These are phyloP conservation scores for Colletotrichum tabaci DNA, from an alignment of 2,329 filamentous ascomycete genomes.

Conservation along the genomic window DNA sequence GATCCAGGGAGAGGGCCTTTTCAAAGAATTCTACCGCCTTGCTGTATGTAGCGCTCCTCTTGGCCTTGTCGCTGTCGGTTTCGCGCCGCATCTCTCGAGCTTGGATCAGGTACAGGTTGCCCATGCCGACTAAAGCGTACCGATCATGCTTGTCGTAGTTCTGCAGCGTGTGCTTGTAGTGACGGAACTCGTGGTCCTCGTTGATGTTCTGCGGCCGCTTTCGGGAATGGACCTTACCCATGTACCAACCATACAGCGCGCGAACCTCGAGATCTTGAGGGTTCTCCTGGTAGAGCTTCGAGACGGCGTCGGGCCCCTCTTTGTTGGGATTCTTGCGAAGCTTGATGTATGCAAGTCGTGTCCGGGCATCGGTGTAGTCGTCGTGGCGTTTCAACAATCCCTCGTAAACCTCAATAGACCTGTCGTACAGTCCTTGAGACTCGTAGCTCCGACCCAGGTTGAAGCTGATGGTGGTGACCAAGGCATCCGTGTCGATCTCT, in stretches of 20 bases:
- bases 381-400: slow-evolving; percentile 86
- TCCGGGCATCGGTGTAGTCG: slow-evolving; percentile 93
- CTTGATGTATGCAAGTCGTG: slow-evolving; percentile 91
- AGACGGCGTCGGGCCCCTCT: slow-evolving; percentile 88
- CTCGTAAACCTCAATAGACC: slow-evolving; percentile 91
- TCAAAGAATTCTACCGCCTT: slow-evolving; percentile 99
- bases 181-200: slow-evolving; percentile 92
- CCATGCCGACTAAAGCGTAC: slow-evolving; percentile 98
- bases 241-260: slow-evolving; percentile 94
- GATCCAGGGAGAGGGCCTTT: slow-evolving; percentile 94
- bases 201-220: slow-evolving; percentile 85
- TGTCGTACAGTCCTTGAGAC: slow-evolving; percentile 82
- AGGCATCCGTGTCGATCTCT: slow-evolving; percentile 86
- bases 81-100: slow-evolving; percentile 96
- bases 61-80: slow-evolving; percentile 90
- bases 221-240: slow-evolving; percentile 84
- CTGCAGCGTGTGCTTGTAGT: slow-evolving; percentile 96
- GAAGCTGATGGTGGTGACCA: slow-evolving; percentile 97
- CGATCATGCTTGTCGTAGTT: slow-evolving; percentile 97
- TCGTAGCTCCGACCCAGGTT: slow-evolving; percentile 96
- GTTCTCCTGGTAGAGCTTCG: slow-evolving; percentile 87
- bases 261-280: slow-evolving; percentile 91
- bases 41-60: slow-evolving; percentile 87
- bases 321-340: slow-evolving; percentile 85
- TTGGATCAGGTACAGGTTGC: slow-evolving; percentile 88